Evolutionary conservation across 1,284 basidiomycete species (phyloP).

Genomic region (Xerocomus minutiporus): DNA sequence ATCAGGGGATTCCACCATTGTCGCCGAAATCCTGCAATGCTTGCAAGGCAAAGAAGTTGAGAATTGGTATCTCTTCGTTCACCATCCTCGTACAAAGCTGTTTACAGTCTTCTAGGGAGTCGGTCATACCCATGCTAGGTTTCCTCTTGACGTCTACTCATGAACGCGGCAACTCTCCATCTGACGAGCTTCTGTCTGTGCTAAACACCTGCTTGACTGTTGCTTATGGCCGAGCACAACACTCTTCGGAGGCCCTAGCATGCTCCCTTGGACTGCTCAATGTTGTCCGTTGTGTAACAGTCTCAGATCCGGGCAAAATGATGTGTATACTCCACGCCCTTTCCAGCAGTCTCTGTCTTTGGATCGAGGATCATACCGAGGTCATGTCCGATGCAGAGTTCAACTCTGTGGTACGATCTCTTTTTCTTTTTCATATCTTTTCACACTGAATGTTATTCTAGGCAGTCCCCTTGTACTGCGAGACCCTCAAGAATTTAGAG

Average conservation of each 20-base stretch:
- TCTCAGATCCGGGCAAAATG: constrained; percentile 21
- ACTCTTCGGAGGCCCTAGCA: constrained; percentile 23
- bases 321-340: constrained; percentile 35
- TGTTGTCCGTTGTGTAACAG: constrained; percentile 33
- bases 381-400: constrained; percentile 42
- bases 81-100: neutral
- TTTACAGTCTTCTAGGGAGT: constrained; percentile 19
- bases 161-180: constrained; percentile 9
- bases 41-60: constrained; percentile 21
- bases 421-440: neutral
- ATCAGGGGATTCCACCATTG: constrained; percentile 15
- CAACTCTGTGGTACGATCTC: constrained; percentile 42
- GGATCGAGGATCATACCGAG: constrained; percentile 48
- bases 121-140: constrained; percentile 17
- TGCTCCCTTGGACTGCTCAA: constrained; percentile 36
- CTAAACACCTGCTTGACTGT: constrained; percentile 31
- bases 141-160: constrained; percentile 14
- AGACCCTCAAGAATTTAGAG: constrained; percentile 37
- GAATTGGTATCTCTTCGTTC: constrained; percentile 20
- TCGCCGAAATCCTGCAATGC: constrained; percentile 23
- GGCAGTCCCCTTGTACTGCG: constrained; percentile 45
- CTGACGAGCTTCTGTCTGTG: constrained; percentile 13
- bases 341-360: constrained; percentile 41
- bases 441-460: constrained; percentile 20
- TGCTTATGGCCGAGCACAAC: constrained; percentile 32